Conservation (phyloP, 305 asterid genomes). For the Coffea humblotiana region DNA sequence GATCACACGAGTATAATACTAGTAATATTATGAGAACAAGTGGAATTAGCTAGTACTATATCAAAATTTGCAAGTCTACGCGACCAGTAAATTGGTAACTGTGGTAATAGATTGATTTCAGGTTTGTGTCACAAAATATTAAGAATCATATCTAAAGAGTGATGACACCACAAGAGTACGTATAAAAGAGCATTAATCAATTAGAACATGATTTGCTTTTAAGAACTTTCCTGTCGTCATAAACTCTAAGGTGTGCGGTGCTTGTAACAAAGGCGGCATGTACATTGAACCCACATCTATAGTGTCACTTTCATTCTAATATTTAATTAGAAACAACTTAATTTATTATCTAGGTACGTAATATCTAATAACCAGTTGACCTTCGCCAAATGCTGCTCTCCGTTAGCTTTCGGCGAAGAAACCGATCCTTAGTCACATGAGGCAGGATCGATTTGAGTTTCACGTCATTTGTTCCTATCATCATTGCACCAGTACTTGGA, state of each 20-base stretch:
- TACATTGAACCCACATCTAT: constrained; percentile 11
- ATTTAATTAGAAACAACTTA: neutral
- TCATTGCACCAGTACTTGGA: neutral
- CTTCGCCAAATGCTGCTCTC: neutral
- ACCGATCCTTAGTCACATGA: neutral
- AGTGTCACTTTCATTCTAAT: constrained; percentile 1
- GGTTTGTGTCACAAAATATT: neutral
- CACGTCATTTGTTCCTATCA: neutral
- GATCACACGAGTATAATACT: no score
- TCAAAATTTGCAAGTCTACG: no score
- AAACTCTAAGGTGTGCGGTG: no score
- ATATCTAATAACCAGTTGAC: constrained; percentile 17
- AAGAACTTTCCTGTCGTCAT: neutral
- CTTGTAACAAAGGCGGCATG: neutral
- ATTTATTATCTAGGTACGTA: neutral
- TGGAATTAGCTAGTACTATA: no score
- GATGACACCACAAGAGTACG: neutral
- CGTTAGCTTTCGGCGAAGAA: neutral
- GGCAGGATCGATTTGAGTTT: neutral
- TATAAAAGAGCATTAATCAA: neutral
- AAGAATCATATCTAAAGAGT: neutral
- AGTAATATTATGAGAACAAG: no score
- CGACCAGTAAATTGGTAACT: neutral
- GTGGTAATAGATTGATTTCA: neutral
- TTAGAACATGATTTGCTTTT: neutral